Conservation (phyloP, 2,329 filamentous ascomycete species). For the Alternaria ethzedia region DNA sequence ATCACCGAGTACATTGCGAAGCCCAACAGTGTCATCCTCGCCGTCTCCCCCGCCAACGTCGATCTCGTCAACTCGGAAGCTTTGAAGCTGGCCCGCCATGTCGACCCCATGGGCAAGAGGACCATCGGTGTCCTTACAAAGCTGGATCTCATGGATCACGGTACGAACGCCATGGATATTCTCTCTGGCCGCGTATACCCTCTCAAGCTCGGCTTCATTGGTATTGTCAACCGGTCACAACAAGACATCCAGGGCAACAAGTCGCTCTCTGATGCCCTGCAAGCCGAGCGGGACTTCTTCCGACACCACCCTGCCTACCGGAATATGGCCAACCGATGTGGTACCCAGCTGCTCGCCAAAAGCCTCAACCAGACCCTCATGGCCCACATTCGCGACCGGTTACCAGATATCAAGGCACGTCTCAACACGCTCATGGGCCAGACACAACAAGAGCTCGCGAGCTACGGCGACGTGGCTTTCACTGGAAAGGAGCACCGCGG, state of each 20-base stretch:
- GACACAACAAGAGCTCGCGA: conserved; percentile 96
- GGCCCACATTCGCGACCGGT: conserved; percentile 90
- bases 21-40: conserved; percentile 96
- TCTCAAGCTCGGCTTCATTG: conserved; percentile 95
- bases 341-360: conserved; percentile 92
- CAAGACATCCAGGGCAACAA: conserved; percentile 98
- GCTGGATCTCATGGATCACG: conserved; percentile 97
- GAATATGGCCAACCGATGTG: conserved; percentile 92
- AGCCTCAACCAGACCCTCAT: conserved; percentile 95
- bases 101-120: conserved; percentile 89
- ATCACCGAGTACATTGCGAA: conserved; percentile 99
- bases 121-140: conserved; percentile 98
- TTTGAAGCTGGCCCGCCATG: conserved; percentile 93
- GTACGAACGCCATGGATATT: conserved; percentile 96
- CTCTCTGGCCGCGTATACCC: conserved; percentile 97
- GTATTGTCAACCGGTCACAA: conserved; percentile 96
- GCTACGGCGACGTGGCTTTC: conserved; percentile 97
- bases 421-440: conserved; percentile 99
- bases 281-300: conserved; percentile 93
- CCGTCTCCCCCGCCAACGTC: conserved; percentile 96
- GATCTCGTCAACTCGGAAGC: conserved; percentile 99
- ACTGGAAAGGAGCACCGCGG: conserved; percentile 96
- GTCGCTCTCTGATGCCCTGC: conserved; percentile 88
- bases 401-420: conserved; percentile 97
- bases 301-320: conserved; percentile 95